Base-by-base conservation (phyloP, 2,329 filamentous ascomycete species). In the Mollisia scopiformis region DNA sequence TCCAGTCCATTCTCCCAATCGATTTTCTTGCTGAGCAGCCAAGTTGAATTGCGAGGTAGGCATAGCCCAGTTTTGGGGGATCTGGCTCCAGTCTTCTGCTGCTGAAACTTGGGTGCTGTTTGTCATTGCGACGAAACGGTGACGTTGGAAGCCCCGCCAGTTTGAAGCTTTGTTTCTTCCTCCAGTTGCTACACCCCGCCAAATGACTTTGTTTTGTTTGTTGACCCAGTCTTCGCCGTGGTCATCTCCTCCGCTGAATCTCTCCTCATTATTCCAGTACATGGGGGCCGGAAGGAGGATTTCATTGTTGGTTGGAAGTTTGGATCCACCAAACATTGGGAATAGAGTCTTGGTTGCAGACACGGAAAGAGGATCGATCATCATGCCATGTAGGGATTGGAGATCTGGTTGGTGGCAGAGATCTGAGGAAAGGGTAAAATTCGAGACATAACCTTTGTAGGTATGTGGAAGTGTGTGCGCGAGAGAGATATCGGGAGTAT, bases 141-240 rank as follows among this genome's bases (percentile, higher is more conserved):
- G 84, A 16, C 84, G 78, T 55, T 86, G 84, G 65, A 85, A 85
- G 0, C 78, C 77, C 14, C 74, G 78, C 83, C 83, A 86, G 52
- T 80, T 85, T 7, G 80, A 23, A 76, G 74, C 14, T 75, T 3
- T 71, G 65, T 62, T 79, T 74, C 74, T 75, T 75, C 86, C 88
- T 5, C 86, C 88, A 2, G 86, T 87, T 2, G 84, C 85, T 2
- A 85, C 83, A 54, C 88, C 88, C 27, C 88, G 84, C 88, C 88
- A 90, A 31, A 88, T 76, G 30, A 86, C 75, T 8, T 77, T 77
- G 54, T 83, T 76, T 33, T 75, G 75, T 74, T 90, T 90, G 23
- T 79, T 68, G 1, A 76, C 70, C 88, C 88, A 89, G 2, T 76
- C 71, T 2, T 79, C 75, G 37, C 87, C 87, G 61, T 84, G 82